These are phyloP conservation scores for Nemania sp. DNA, from an alignment of 2,329 filamentous ascomycete genomes.

Conservation along the genomic window DNA sequence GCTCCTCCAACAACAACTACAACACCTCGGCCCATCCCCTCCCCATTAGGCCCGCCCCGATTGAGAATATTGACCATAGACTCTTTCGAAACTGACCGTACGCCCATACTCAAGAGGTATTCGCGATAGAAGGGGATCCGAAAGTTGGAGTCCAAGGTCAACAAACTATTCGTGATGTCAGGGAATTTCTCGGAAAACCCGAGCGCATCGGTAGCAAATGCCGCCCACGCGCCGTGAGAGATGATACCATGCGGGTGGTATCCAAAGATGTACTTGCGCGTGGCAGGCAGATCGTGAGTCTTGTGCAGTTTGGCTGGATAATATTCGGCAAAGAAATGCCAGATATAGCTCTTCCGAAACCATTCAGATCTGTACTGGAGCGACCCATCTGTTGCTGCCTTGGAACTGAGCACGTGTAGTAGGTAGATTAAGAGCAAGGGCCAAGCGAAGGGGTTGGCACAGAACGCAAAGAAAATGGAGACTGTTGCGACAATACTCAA, in stretches of 20 bases:
- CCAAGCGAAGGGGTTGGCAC: slow-evolving; percentile 91
- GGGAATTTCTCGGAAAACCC: slow-evolving; percentile 88
- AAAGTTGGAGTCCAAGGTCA: slow-evolving; percentile 97
- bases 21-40: slow-evolving; percentile 92
- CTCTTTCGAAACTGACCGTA: slow-evolving; percentile 87
- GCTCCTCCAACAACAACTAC: slow-evolving; percentile 95
- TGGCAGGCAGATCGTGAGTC: slow-evolving; percentile 75
- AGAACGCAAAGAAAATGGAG: slow-evolving; percentile 85
- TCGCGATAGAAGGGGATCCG: slow-evolving; percentile 91
- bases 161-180: slow-evolving; percentile 88
- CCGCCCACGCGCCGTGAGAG: slow-evolving; percentile 90
- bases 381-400: slow-evolving; percentile 73
- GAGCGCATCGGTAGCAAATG: slow-evolving; percentile 87
- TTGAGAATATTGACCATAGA: slow-evolving; percentile 87
- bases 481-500: slow-evolving; percentile 71
- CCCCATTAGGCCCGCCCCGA: slow-evolving; percentile 73
- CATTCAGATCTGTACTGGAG: slow-evolving; percentile 75
- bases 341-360: slow-evolving; percentile 72
- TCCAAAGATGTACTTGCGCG: slow-evolving; percentile 92
- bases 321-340: slow-evolving; percentile 89
- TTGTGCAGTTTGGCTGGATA: slow-evolving; percentile 89
- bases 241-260: slow-evolving; percentile 99
- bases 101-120: slow-evolving; percentile 85
- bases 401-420: slow-evolving; percentile 80
- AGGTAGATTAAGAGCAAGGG: slow-evolving; percentile 76